These are phyloP conservation scores for Leishmania guyanensis DNA, from an alignment of 208 protist genomes.

Conservation along the genomic window DNA sequence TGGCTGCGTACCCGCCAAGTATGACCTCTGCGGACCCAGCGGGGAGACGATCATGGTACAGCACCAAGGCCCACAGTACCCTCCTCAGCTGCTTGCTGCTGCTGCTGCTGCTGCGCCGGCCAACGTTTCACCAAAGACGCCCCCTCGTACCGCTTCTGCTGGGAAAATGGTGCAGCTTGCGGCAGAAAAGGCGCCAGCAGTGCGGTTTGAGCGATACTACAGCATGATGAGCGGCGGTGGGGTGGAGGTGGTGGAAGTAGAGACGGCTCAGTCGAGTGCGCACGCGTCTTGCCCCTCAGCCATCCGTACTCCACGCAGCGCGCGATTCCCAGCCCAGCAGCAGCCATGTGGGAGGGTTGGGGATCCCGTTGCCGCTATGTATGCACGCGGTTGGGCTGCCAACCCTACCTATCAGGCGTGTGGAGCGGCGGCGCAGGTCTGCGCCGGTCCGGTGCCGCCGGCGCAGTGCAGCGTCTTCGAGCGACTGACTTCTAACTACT, in stretches of 20 bases:
- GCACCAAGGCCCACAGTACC: constrained; percentile 17
- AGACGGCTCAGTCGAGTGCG: background rate
- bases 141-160: constrained; percentile 8
- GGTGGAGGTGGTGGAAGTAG: background rate
- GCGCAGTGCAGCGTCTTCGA: constrained; percentile 36
- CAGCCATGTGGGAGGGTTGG: background rate
- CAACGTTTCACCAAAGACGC: constrained; percentile 1
- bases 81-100: background rate
- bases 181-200: background rate
- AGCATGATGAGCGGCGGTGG: constrained; percentile 7
- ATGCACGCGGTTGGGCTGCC: background rate
- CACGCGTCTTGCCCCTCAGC: constrained; percentile 11
- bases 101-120: no score
- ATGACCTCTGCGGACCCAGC: constrained; percentile 12
- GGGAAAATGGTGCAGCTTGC: background rate
- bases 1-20: constrained; percentile 7
- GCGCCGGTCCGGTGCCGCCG: constrained; percentile 1
- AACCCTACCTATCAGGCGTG: background rate
- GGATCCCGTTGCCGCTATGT: background rate
- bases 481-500: constrained; percentile 48
- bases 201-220: background rate
- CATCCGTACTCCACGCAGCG: constrained; percentile 22
- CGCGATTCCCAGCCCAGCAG: constrained; percentile 3
- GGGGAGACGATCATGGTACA: constrained; percentile 19
- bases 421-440: background rate